These are phyloP conservation scores for Tetrapisispora pingtungensis DNA, from an alignment of 805 yeast species.

Conservation along the genomic window DNA sequence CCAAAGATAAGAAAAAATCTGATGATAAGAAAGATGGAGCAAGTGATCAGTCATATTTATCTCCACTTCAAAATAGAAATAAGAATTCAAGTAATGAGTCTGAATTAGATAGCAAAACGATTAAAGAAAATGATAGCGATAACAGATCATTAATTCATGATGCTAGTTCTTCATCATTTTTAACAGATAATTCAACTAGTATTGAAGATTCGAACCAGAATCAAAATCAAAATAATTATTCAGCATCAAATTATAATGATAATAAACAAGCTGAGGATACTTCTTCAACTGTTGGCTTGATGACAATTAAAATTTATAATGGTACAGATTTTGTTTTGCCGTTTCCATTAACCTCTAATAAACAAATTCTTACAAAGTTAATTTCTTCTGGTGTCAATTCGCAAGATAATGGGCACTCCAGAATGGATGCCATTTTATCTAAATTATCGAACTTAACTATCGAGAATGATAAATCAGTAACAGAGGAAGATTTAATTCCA, in stretches of 20 bases:
- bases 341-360: conserved; percentile 52
- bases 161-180: conserved; percentile 5
- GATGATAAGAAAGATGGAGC: neutral
- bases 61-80: conserved; percentile 4
- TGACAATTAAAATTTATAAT: conserved; percentile 67
- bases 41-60: neutral
- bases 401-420: conserved; percentile 8
- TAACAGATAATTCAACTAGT: conserved; percentile 4
- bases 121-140: neutral
- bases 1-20: conserved; percentile 2
- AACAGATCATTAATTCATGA: conserved; percentile 4
- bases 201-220: conserved; percentile 3
- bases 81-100: neutral
- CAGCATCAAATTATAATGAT: neutral
- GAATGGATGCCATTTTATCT: conserved; percentile 14
- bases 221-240: neutral
- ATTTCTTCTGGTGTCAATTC: conserved; percentile 40
- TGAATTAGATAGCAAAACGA: neutral
- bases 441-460: conserved; percentile 14
- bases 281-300: conserved; percentile 40
- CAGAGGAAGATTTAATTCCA: conserved; percentile 25
- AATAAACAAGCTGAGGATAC: neutral
- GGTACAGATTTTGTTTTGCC: conserved; percentile 62
- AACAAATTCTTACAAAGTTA: conserved; percentile 47
- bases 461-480: conserved; percentile 18